A percentile compares a stretch with the other conserved stretches of the same genome.
phyloP scores from a whole-genome alignment of 2,329 filamentous ascomycete species.

The Apiospora kogelbergensis region DNA sequence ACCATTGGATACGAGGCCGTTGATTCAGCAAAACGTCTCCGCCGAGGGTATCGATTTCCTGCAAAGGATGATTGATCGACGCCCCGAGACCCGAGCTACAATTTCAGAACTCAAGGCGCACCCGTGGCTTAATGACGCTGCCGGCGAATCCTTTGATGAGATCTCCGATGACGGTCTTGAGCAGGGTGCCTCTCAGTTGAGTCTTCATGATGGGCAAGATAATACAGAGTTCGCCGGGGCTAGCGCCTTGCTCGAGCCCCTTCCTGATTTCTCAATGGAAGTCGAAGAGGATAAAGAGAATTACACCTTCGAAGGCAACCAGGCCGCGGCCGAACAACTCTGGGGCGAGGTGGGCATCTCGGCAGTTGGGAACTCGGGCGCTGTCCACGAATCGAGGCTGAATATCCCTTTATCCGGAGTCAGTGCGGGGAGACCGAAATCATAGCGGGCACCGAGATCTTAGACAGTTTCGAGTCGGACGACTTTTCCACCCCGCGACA shows the following conservation, averaged over 20 bases:
- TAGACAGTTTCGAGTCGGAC: constrained; percentile 49
- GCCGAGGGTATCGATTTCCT: constrained; percentile 72
- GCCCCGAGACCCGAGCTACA: constrained; percentile 74
- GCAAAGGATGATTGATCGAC: constrained; percentile 74
- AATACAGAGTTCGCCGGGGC: constrained; percentile 20
- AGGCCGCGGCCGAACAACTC: constrained; percentile 39
- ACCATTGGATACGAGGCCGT: constrained; percentile 63
- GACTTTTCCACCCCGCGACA: constrained; percentile 35
- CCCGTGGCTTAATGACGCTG: constrained; percentile 64
- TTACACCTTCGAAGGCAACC: constrained; percentile 60
- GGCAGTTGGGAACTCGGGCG: constrained; percentile 53
- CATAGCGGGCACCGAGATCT: constrained; percentile 38
- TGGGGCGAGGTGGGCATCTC: constrained; percentile 58
- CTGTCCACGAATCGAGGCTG: constrained; percentile 46
- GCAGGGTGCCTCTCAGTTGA: constrained; percentile 63
- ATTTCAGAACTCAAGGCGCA: constrained; percentile 69
- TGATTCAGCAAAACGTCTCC: constrained; percentile 61
- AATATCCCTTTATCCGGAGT: constrained; percentile 43
- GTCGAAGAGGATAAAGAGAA: constrained; percentile 84
- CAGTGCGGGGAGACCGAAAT: constrained; percentile 37
- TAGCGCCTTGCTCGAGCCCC: constrained; percentile 29
- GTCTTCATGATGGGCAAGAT: constrained; percentile 49
- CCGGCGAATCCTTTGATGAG: constrained; percentile 58
- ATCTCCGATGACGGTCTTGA: constrained; percentile 59
- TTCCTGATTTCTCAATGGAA: constrained; percentile 41